A percentile compares a stretch with the other conserved stretches of the same genome.
phyloP scores from a whole-genome alignment of 1,284 basidiomycete species.

The Microbotryum silenes-acaulis region DNA sequence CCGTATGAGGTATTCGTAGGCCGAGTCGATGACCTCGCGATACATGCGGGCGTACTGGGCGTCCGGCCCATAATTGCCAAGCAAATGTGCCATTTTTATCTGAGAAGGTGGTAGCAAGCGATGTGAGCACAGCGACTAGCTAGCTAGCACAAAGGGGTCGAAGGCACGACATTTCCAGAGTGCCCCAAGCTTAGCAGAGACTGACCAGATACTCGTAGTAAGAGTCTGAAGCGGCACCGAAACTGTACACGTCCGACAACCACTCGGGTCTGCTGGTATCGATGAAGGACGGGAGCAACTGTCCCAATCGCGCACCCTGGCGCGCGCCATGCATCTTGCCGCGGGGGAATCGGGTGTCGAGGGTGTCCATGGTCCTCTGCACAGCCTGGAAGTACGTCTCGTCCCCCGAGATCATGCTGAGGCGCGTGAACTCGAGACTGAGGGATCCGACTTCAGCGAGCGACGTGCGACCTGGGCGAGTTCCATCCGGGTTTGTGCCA shows the following conservation, averaged over 20 bases:
- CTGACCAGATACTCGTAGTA: slow-evolving; percentile 50
- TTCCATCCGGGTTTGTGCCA: slow-evolving; percentile 35
- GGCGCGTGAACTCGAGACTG: slow-evolving; percentile 49
- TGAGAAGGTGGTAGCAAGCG: neutral
- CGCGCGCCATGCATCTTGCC: neutral
- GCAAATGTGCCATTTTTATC: slow-evolving; percentile 33
- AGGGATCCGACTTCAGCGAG: slow-evolving; percentile 46
- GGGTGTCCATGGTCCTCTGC: slow-evolving; percentile 47
- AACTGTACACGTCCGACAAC: slow-evolving; percentile 37
- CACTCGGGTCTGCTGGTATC: slow-evolving; percentile 37
- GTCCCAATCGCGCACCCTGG: neutral
- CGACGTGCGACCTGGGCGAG: slow-evolving; percentile 3
- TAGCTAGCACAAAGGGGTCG: neutral
- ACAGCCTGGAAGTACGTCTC: slow-evolving; percentile 47
- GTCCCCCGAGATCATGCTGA: slow-evolving; percentile 48
- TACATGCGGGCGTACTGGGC: slow-evolving; percentile 47
- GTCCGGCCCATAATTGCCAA: slow-evolving; percentile 1
- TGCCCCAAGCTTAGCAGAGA: neutral
- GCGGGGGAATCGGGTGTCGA: slow-evolving; percentile 42
- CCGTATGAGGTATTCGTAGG: slow-evolving; percentile 42
- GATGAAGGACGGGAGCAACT: slow-evolving; percentile 39
- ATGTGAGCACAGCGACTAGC: neutral
- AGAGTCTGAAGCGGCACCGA: slow-evolving; percentile 46
- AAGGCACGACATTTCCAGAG: too few species aligned
- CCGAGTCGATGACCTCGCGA: slow-evolving; percentile 44